Conservation (phyloP, 2,329 filamentous ascomycete genomes). For the Neofusicoccum parvum region DNA sequence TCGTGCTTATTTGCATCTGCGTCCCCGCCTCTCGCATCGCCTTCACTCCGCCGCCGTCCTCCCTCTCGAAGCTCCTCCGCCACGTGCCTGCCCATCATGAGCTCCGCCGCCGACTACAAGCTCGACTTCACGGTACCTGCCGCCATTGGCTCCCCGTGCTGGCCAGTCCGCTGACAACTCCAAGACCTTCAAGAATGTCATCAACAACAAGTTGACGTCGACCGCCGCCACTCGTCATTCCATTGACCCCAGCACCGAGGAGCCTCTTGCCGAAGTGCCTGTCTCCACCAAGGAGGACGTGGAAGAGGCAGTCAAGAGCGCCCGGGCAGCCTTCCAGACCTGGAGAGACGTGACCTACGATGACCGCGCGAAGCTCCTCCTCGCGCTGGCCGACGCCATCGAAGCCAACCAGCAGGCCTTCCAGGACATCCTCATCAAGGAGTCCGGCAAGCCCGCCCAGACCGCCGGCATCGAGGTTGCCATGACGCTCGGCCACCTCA, state of each 20-base stretch:
- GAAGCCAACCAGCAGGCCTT: conserved; percentile 28
- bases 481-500: conserved; percentile 30
- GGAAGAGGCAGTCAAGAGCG: conserved; percentile 50
- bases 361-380: conserved; percentile 26
- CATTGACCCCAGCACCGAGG: conserved; percentile 53
- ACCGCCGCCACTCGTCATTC: conserved; percentile 48
- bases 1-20: neutral
- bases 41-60: neutral
- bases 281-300: conserved; percentile 51
- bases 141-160: neutral
- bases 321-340: conserved; percentile 45
- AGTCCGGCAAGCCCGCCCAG: conserved; percentile 30
- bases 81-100: neutral
- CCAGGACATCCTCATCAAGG: conserved; percentile 27
- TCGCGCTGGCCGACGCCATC: conserved; percentile 28
- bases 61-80: neutral
- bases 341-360: conserved; percentile 40
- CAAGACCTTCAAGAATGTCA: conserved; percentile 42
- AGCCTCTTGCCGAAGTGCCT: conserved; percentile 51
- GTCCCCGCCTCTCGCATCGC: neutral
- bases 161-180: neutral
- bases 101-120: conserved; percentile 6
- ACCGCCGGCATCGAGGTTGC: conserved; percentile 27
- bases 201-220: conserved; percentile 48
- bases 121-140: conserved; percentile 3